Base-by-base conservation (phyloP, 2,329 filamentous ascomycete species). In the Trichoderma endophyticum region DNA sequence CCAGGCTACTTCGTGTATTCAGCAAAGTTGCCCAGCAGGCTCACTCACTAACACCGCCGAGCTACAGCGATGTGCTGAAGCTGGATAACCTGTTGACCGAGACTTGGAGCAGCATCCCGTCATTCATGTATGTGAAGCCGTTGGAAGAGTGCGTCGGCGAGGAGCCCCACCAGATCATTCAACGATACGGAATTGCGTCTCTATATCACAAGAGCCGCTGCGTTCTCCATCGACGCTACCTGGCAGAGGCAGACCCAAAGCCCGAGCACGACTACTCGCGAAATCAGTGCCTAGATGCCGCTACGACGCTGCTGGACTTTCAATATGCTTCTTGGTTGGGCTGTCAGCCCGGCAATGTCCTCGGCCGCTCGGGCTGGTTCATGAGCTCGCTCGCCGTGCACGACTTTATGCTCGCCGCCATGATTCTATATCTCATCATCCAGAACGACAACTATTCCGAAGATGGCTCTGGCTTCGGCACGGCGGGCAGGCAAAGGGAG, bases 401-500 rank as follows among this genome's bases (percentile, higher is more conserved):
- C 65, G 89, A 91, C 76, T 91, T 88, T 65, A 80, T 91, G 66
- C 83, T 91, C 3, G 88, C 89, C 0, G 85, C 87, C 70, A 89
- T 89, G 84, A 84, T 91, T 15, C 76, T 91, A 4, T 90, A 87
- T 73, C 80, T 91, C 21, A 79, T 85, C 21, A 77, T 85, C 28
- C 83, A 84, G 73, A 84, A 83, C 76, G 80, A 83, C 24, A 78
- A 77, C 51, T 84, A 84, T 72, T 76, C 77, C 43, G 82, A 84
- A 8, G 76, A 75, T 18, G 81, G 79, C 5, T 78, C 76, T 12
- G 76, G 78, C 15, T 73, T 74, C 36, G 78, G 80, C 73, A 83
- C 81, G 82, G 78, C 81, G 72, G 77, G 76, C 54, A 77, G 78
- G 56, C 77, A 78, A 54, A 77, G 78, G 26, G 75, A 76, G 7